Evolutionary conservation across 2,329 filamentous ascomycete species (phyloP).

Genomic region (Fusarium lateritium): DNA sequence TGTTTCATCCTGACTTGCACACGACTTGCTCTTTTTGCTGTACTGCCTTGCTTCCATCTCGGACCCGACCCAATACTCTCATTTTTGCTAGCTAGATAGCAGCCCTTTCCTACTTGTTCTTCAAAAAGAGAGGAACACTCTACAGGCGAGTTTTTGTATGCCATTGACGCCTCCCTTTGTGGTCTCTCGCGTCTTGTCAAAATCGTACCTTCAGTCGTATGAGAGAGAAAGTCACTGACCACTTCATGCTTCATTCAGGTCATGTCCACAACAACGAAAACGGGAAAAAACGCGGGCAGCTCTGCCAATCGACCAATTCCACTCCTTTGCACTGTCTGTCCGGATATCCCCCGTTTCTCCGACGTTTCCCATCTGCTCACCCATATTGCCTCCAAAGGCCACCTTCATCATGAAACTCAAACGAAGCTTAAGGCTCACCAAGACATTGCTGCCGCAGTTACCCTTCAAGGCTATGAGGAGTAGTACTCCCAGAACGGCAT

Average conservation of each 20-base stretch:
- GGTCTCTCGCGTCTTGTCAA: background rate
- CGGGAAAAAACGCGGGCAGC: slow-evolving; percentile 39
- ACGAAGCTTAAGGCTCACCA: slow-evolving; percentile 79
- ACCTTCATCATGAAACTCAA: slow-evolving; percentile 87
- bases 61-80: slow-evolving; percentile 20
- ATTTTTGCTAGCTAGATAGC: slow-evolving; percentile 33
- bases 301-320: slow-evolving; percentile 65
- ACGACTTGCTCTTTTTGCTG: slow-evolving; percentile 46
- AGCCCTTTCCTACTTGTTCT: slow-evolving; percentile 48
- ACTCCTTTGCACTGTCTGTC: slow-evolving; percentile 87
- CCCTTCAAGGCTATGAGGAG: slow-evolving; percentile 77
- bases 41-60: slow-evolving; percentile 40
- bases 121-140: slow-evolving; percentile 7
- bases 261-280: slow-evolving; percentile 56
- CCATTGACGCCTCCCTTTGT: background rate
- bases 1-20: slow-evolving; percentile 28
- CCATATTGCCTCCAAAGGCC: slow-evolving; percentile 93
- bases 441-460: slow-evolving; percentile 74
- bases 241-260: slow-evolving; percentile 45
- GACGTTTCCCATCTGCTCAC: slow-evolving; percentile 94
- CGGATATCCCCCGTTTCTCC: slow-evolving; percentile 84
- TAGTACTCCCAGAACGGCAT: slow-evolving; percentile 85
- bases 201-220: background rate
- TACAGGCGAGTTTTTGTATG: slow-evolving; percentile 14
- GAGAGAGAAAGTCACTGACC: slow-evolving; percentile 35